phyloP scores from a whole-genome alignment of 345 rosid species.

The Melastoma malabathricum region DNA sequence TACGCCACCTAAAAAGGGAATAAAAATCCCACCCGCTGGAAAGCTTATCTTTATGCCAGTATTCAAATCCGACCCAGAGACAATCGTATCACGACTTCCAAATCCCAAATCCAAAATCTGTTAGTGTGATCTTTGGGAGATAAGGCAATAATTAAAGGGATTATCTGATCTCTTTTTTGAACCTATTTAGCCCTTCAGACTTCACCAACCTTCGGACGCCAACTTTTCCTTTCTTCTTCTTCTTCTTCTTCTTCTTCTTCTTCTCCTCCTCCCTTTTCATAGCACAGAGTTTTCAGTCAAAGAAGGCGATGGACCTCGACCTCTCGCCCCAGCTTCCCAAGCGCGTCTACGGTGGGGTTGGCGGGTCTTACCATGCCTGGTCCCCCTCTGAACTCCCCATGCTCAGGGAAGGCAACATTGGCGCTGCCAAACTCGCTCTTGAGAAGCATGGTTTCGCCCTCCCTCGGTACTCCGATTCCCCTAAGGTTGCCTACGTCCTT shows the following conservation, averaged over 20 bases:
- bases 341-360: conserved; percentile 53
- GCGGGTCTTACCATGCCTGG: conserved; percentile 79
- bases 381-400: conserved; percentile 63
- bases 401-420: conserved; percentile 65
- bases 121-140: too few relatives aligned
- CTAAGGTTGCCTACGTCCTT: conserved; percentile 84
- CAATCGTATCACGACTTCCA: too few relatives aligned
- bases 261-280: background rate
- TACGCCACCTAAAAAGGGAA: too few relatives aligned
- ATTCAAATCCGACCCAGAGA: too few relatives aligned
- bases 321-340: conserved; percentile 59
- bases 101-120: too few relatives aligned
- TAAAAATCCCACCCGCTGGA: too few relatives aligned
- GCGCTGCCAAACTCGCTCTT: conserved; percentile 79
- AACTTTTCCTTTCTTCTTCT: too few relatives aligned
- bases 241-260: background rate
- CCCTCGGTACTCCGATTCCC: conserved; percentile 79
- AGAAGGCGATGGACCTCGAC: conserved; percentile 53
- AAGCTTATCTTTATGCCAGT: too few relatives aligned
- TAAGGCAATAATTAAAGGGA: too few relatives aligned
- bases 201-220: too few relatives aligned
- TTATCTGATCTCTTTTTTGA: too few relatives aligned
- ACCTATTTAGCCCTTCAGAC: too few relatives aligned
- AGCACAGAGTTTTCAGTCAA: background rate
- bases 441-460: conserved; percentile 73